Base-by-base conservation (phyloP, 495 filamentous ascomycete genomes). In the Neurospora tetraspora region DNA sequence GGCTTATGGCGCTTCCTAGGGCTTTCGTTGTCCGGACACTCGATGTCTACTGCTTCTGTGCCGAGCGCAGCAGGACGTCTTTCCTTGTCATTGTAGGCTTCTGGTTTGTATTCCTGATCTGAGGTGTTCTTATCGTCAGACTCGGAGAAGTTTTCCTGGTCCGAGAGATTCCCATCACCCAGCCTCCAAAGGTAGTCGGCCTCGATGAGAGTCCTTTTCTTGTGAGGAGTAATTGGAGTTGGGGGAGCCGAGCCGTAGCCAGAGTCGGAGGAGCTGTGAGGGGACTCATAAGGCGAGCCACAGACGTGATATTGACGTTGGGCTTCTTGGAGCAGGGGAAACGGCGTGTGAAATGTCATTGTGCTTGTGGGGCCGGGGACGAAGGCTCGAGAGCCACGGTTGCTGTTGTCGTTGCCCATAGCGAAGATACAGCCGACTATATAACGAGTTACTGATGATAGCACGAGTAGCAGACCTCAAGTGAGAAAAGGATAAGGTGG, bases 101-200 rank as follows among this genome's bases (percentile, higher is more conserved):
- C 42, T 11, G 69, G 73, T 7, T 71, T 71, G 45, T 79, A 77
- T 4, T 80, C 77, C 2, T 71, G 65, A n/a, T 80, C 78, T 5
- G 78, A 78, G 11, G 59, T 70, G 34, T 76, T 77, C 4, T 77
- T 78, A 71, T 80, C 79, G 27, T 47, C 71, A 61, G 53, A 34
- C 53, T 61, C 42, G 10, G 73, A 75, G 11, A 71, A 70, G 45
- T 79, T 78, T 4, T 80, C 77, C 4, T 72, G 65, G 8, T 80
- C 78, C 0, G 78, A 78, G 23, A 68, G 71, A 38, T 76, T 77
- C 2, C 79, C 75, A 71, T 80, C 79, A n/a, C 61, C 71, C 36
- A 73, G 59, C 69, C 70, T 73, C 42, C 69, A 75, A 0, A 78
- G 45, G 6, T 61, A 61, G 14, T 61, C 53, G 53, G 27, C 53